phyloP scores from a whole-genome alignment of 495 filamentous ascomycete species.

The Platismatia glauca region DNA sequence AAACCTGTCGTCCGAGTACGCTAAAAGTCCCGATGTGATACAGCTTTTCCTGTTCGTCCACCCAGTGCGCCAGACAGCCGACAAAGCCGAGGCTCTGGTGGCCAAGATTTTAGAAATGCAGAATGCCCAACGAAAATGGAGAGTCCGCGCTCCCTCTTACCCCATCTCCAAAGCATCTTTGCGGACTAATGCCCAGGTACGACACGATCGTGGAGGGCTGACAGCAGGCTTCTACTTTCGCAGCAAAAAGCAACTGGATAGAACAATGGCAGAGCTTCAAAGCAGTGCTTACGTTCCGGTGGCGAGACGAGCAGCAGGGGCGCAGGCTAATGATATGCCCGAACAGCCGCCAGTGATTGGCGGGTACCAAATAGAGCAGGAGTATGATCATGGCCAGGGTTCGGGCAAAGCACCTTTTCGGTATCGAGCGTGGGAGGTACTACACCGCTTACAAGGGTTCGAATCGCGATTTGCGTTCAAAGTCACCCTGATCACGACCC shows the following conservation, averaged over 20 bases:
- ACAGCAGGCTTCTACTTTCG: slow-evolving; percentile 47
- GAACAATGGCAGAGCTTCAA: slow-evolving; percentile 33
- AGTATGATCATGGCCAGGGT: slow-evolving; percentile 1
- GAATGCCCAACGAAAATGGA: slow-evolving; percentile 29
- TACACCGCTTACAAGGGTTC: slow-evolving; percentile 49
- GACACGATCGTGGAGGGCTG: slow-evolving; percentile 49
- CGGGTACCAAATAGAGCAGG: slow-evolving; percentile 23
- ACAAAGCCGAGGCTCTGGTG: slow-evolving; percentile 36
- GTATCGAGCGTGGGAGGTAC: slow-evolving; percentile 37
- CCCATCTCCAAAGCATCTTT: slow-evolving; percentile 43
- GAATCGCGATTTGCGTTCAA: slow-evolving; percentile 51
- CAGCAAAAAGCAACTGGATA: slow-evolving; percentile 39
- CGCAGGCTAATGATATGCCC: slow-evolving; percentile 22
- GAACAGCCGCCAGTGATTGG: slow-evolving; percentile 14
- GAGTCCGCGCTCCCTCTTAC: slow-evolving; percentile 42
- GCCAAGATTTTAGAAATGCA: slow-evolving; percentile 41
- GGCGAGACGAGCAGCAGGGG: slow-evolving; percentile 17
- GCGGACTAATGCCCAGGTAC: slow-evolving; percentile 46
- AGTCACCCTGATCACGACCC: slow-evolving; percentile 39
- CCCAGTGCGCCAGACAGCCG: slow-evolving; percentile 45
- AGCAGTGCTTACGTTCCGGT: slow-evolving; percentile 28
- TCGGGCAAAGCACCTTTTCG: slow-evolving; percentile 31
- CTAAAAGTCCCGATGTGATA: slow-evolving; percentile 38
- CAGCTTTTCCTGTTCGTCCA: slow-evolving; percentile 48
- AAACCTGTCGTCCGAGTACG: slow-evolving; percentile 25